These are phyloP conservation scores for Lichtheimia ornata DNA, from an alignment of 371 early-diverging fungal species.

Conservation along the genomic window DNA sequence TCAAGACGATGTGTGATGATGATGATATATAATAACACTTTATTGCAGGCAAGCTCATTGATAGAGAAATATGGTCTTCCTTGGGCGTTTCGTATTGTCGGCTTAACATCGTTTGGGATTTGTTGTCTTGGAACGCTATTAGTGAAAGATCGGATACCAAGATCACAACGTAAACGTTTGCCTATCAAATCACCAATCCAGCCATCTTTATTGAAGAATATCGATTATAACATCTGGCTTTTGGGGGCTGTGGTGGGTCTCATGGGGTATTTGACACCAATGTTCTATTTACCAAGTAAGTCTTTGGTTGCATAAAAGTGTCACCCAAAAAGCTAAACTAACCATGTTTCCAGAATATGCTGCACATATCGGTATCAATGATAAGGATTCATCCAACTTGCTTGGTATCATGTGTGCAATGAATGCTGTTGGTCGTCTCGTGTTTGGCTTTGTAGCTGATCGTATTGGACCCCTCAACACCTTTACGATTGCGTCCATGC, in stretches of 20 bases:
- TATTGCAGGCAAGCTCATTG: conserved; percentile 34
- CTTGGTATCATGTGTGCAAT: conserved; percentile 34
- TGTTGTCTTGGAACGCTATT: conserved; percentile 27
- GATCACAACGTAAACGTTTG: conserved; percentile 13
- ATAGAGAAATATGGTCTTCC: conserved; percentile 31
- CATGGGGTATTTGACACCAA: conserved; percentile 35
- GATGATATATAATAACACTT: no score
- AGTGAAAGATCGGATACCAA: conserved; percentile 36
- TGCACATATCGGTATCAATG: conserved; percentile 22
- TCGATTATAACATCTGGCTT: conserved; percentile 32
- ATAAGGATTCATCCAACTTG: conserved; percentile 24
- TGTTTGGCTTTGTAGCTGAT: conserved; percentile 64
- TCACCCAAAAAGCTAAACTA: neutral
- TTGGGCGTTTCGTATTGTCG: conserved; percentile 42
- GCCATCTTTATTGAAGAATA: conserved; percentile 23
- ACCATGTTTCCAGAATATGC: conserved; percentile 25
- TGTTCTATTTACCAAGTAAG: conserved; percentile 44
- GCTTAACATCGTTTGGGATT: conserved; percentile 38
- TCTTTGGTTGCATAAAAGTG: neutral
- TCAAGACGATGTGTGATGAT: neutral
- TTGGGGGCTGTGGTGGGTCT: conserved; percentile 33
- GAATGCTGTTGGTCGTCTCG: conserved; percentile 66
- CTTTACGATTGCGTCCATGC: conserved; percentile 21
- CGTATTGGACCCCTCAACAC: conserved; percentile 61
- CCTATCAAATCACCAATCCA: conserved; percentile 29